Conservation (phyloP, 192 early-diverging fungal species). For the Entophlyctis helioformis region DNA sequence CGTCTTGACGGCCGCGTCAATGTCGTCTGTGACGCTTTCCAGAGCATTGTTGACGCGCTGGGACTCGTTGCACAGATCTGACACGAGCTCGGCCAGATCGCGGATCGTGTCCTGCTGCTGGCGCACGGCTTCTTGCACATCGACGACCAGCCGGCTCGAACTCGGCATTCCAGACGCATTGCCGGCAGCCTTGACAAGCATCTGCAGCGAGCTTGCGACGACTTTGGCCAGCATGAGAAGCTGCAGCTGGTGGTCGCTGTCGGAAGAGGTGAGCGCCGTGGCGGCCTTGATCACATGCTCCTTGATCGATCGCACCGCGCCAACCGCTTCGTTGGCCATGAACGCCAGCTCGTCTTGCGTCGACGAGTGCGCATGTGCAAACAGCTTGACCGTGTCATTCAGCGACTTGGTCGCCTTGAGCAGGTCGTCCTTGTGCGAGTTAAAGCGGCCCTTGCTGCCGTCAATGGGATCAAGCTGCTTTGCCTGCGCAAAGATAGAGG, state of each 20-base stretch:
- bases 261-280: constrained; percentile 31
- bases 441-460: constrained; percentile 29
- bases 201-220: constrained; percentile 28
- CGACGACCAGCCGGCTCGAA: constrained; percentile 7
- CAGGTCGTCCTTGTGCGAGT: constrained; percentile 32
- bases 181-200: constrained; percentile 16
- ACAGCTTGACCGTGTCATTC: constrained; percentile 31
- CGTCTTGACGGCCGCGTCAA: constrained; percentile 13
- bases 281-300: constrained; percentile 21
- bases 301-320: constrained; percentile 15
- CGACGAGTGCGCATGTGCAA: constrained; percentile 16
- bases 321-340: constrained; percentile 11
- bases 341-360: constrained; percentile 32
- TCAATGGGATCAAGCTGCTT: constrained; percentile 41
- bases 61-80: constrained; percentile 34
- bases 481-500: constrained; percentile 40
- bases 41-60: constrained; percentile 24
- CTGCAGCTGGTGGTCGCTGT: constrained; percentile 45
- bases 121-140: constrained; percentile 22
- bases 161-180: constrained; percentile 16
- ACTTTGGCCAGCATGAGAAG: constrained; percentile 23
- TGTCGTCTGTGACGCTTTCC: constrained; percentile 20
- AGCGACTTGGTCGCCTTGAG: constrained; percentile 25
- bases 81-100: constrained; percentile 28
- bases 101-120: constrained; percentile 17